A percentile compares a stretch with the other conserved stretches of the same genome.
These are phyloP conservation scores for Coccomyxa sp. DNA, from an alignment of 139 green algal genomes.

Conservation along the genomic window DNA sequence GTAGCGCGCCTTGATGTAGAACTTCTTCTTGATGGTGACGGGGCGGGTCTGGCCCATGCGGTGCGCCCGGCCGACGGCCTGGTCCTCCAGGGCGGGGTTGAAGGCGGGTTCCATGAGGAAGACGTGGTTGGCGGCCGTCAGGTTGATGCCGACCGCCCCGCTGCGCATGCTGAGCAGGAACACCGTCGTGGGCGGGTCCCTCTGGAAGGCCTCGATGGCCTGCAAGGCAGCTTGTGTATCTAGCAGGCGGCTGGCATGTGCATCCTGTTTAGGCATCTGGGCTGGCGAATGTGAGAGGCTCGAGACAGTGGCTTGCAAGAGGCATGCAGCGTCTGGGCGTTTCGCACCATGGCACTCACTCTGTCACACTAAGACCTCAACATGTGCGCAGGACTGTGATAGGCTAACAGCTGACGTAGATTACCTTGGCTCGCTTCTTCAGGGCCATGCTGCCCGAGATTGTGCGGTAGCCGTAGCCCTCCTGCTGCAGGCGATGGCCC, in stretches of 20 bases:
- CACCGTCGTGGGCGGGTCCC: constrained; percentile 61
- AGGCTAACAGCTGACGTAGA: no score
- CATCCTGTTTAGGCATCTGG: neutral
- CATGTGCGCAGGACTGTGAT: no score
- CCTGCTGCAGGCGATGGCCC: constrained; percentile 34
- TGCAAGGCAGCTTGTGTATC: constrained; percentile 1
- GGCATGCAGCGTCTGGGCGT: neutral
- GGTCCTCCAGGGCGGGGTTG: constrained; percentile 78
- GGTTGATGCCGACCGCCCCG: constrained; percentile 57
- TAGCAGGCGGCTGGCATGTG: no score
- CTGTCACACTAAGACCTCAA: no score
- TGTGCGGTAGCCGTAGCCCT: constrained; percentile 52
- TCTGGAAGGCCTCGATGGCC: constrained; percentile 70
- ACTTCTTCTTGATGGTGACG: constrained; percentile 60
- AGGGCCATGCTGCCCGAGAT: constrained; percentile 61
- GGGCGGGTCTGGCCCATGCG: constrained; percentile 72
- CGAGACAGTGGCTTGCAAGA: neutral
- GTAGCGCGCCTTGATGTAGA: constrained; percentile 49
- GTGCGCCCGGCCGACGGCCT: constrained; percentile 69
- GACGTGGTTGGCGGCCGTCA: constrained; percentile 60
- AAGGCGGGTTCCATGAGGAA: constrained; percentile 72
- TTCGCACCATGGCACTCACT: no score
- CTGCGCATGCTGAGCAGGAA: constrained; percentile 68
- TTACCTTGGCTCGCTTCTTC: constrained; percentile 39
- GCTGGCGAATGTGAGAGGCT: neutral